A percentile compares a stretch with the other conserved stretches of the same genome.
Evolutionary conservation across 305 asterid genomes (phyloP).

Genomic region (Fraxinus albicans): DNA sequence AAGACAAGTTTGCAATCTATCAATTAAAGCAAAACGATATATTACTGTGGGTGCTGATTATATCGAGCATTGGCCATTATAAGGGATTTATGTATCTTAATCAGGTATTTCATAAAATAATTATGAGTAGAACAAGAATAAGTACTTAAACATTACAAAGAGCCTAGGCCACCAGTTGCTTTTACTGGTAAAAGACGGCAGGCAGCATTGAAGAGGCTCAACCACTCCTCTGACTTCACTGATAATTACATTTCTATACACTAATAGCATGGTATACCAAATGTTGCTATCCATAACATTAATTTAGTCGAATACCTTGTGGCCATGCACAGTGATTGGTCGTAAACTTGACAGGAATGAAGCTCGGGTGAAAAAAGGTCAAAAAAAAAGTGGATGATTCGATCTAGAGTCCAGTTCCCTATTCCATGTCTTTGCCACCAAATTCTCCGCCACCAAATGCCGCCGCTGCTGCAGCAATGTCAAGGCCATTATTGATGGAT

Average conservation of each 20-base stretch:
- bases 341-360: neutral
- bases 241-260: neutral
- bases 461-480: conserved; percentile 26
- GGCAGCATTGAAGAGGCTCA: conserved; percentile 20
- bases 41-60: neutral
- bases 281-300: neutral
- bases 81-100: neutral
- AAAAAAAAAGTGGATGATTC: neutral
- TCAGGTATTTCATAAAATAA: neutral
- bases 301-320: neutral
- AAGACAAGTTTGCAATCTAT: neutral
- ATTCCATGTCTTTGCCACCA: conserved; percentile 47
- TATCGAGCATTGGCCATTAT: neutral
- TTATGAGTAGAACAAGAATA: neutral
- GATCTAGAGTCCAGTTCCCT: neutral
- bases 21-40: neutral
- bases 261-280: neutral
- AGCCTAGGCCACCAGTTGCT: neutral
- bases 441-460: conserved; percentile 52
- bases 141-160: conserved; percentile 7
- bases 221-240: conserved; percentile 6
- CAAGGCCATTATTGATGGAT: conserved; percentile 61
- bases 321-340: neutral
- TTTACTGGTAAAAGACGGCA: conserved; percentile 12
- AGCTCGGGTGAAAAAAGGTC: neutral